Percentiles rank a stretch among this genome's conserved stretches.
These are phyloP conservation scores for Linum usitatissimum DNA, from an alignment of 345 rosid species.

Conservation along the genomic window DNA sequence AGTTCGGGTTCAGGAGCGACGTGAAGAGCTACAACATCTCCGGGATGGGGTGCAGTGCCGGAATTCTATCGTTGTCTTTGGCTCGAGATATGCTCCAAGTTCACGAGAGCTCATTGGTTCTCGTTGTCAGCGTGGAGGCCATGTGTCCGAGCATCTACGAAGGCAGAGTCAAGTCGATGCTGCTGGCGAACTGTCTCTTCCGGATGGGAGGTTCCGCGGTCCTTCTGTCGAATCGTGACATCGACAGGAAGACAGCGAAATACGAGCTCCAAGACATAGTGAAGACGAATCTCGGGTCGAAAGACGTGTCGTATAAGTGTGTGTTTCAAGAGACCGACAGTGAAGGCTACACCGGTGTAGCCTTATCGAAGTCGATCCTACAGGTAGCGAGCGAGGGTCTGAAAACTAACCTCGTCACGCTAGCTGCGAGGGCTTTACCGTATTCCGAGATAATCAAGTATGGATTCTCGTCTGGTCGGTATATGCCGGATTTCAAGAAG, in stretches of 20 bases:
- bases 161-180: slow-evolving; percentile 71
- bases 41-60: slow-evolving; percentile 83
- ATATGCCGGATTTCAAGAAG: slow-evolving; percentile 73
- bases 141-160: slow-evolving; percentile 57
- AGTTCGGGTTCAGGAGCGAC: slow-evolving; percentile 65
- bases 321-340: slow-evolving; percentile 10
- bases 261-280: slow-evolving; percentile 13
- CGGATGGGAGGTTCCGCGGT: slow-evolving; percentile 76
- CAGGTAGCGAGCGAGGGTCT: slow-evolving; percentile 13
- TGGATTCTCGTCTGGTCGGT: slow-evolving; percentile 8
- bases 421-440: slow-evolving; percentile 4
- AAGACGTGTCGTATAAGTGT: slow-evolving; percentile 5
- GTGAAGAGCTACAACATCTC: slow-evolving; percentile 71
- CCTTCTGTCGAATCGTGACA: slow-evolving; percentile 44
- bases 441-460: slow-evolving; percentile 9
- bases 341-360: slow-evolving; percentile 8
- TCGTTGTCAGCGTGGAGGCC: slow-evolving; percentile 65
- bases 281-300: slow-evolving; percentile 9
- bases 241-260: slow-evolving; percentile 3
- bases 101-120: slow-evolving; percentile 55
- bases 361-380: slow-evolving; percentile 7
- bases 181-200: slow-evolving; percentile 70
- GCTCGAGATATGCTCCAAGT: slow-evolving; percentile 67
- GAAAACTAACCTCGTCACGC: slow-evolving; percentile 8
- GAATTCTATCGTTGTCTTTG: slow-evolving; percentile 52